Base-by-base conservation (phyloP, 495 filamentous ascomycete species). In the Xylaria curta region DNA sequence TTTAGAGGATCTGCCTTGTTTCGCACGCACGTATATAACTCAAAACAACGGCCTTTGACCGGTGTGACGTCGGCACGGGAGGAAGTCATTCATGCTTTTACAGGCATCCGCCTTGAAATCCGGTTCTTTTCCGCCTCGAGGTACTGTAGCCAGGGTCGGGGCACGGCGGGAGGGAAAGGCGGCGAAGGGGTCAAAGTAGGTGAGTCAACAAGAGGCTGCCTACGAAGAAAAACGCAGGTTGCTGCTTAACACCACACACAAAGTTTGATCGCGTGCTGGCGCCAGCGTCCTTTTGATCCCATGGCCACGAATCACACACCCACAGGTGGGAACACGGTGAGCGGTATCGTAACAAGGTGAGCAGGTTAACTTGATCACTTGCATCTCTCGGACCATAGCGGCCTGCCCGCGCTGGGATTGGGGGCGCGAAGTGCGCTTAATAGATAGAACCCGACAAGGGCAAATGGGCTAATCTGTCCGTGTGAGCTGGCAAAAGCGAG, bases 401-500 rank as follows among this genome's bases (percentile, higher is more conserved):
- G 60, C 28, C 21, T 63, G 31, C 13, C 31, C 13, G 5, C 58
- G 10, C n/a, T 40, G 59, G 59, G 59, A 62, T 42, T 19, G 47
- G 47, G 65, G 65, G 65, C 65, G 65, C 42, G 21, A 54, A 40
- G 19, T 51, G 65, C 65, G 65, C 65, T 56, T 67, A 67, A 67
- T 8, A 36, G 38, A 42, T 12, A 42, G 28, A 6, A 17, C 64
- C 33, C 38, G 44, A 65, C 62, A 36, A 67, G 19, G 31, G 49
- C 46, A 56, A 38, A 58, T 59, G 49, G 31, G 66, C 51, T 58
- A 28, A 26, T 44, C 31, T 51, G 53, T n/a, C 21, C 26, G 15
- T 58, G 51, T 68, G 54, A 60, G 54, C 66, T 47, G 49, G 42
- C 21, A 15, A 60, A 56, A 60, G 42, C 40, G 54, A 69, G 66